Evolutionary conservation across 2,329 filamentous ascomycete species (phyloP), one percentile per base, ranked within the genome.

Genomic region (Neocatenulostroma microsporum): DNA sequence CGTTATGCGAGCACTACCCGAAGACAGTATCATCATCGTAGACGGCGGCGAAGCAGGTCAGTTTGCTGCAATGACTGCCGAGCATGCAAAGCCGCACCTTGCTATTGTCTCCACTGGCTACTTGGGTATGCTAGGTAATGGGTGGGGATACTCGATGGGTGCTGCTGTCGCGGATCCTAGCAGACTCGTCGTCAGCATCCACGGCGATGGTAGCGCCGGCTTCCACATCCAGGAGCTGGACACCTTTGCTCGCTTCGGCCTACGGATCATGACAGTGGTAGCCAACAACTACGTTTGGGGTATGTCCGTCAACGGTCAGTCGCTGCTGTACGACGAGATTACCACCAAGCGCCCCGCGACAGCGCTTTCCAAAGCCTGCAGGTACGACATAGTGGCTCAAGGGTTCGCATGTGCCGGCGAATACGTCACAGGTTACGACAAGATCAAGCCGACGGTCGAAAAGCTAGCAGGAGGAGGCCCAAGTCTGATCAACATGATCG

Each of bases 201-300:
- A 68, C 26, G 67, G 66, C 7, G 66, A 70, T 42, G 66, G 65
- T 4, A 59, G 54, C 12, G 63, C 62, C 1, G 66, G 67, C 1
- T 67, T 69, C 46, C 61, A 69, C 39, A 51, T 69, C 28, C 60
- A 61, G 36, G 66, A 69, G 42, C 56, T 69, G 2, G 66, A 69
- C 39, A 68, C 64, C 3, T 67, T 60, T 41, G 59, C 58, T 23
- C 56, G 64, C 15, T 60, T 63, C 41, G 47, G 52, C 1, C 49
- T 68, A 19, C 56, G 60, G 5, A 53, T 69, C 5, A 33, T 69
- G 25, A 69, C 66, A 0, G 50, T 69, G 2, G 51, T 69, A 1
- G 53, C 62, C 2, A 69, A 69, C 43, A 69, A 69, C 37, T 56
- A 54, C 33, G 56, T 54, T 21, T 69, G 66, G 66, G 66, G 66